Percentiles rank a stretch among this genome's conserved stretches.
These are phyloP conservation scores for Gossypium anomalum DNA, from an alignment of 345 rosid genomes.

Conservation along the genomic window DNA sequence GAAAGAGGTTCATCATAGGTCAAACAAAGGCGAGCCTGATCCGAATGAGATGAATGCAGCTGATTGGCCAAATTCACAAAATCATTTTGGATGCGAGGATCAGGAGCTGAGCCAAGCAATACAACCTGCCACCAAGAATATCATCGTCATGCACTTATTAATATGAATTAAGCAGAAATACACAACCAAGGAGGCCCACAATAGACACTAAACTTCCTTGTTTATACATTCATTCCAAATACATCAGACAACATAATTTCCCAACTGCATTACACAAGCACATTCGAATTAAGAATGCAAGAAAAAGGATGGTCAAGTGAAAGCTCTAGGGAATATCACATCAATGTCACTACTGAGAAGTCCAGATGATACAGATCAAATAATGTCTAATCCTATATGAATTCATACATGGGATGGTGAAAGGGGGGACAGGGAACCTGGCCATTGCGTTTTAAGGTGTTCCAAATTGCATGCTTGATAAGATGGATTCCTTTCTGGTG, in stretches of 20 bases:
- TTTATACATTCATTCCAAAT: neutral
- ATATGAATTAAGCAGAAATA: neutral
- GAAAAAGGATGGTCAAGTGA: neutral
- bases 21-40: constrained; percentile 73
- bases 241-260: neutral
- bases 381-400: neutral
- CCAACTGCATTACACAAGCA: neutral
- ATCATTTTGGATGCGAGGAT: constrained; percentile 91
- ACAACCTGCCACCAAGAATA: constrained; percentile 56
- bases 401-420: neutral
- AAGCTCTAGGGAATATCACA: neutral
- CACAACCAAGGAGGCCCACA: neutral
- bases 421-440: constrained; percentile 40
- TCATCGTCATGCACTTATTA: constrained; percentile 2
- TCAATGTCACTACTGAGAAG: neutral
- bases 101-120: constrained; percentile 93
- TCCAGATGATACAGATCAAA: neutral
- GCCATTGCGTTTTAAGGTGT: constrained; percentile 71
- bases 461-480: constrained; percentile 86
- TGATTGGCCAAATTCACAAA: constrained; percentile 77
- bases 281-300: neutral
- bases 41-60: constrained; percentile 61
- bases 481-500: constrained; percentile 96
- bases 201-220: neutral
- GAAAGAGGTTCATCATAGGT: constrained; percentile 96